Percentiles rank a stretch among this genome's conserved stretches.
Conservation (phyloP, 768 basidiomycete genomes). For the Solioccasus polychromus region DNA sequence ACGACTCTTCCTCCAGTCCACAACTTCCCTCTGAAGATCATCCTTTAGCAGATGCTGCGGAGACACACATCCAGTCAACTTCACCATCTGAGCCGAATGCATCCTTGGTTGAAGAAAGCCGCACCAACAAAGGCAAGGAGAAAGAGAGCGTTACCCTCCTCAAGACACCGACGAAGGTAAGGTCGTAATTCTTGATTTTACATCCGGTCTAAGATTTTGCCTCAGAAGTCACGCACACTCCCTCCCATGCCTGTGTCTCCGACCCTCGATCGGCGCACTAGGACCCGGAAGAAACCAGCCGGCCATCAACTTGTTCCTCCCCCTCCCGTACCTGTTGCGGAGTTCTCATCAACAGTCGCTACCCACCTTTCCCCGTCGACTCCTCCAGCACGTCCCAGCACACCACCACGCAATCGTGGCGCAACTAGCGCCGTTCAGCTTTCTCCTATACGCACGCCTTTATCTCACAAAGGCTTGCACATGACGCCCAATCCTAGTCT, state of each 20-base stretch:
- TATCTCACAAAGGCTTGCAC: slow-evolving; percentile 65
- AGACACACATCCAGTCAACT: slow-evolving; percentile 16
- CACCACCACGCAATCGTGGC: slow-evolving; percentile 34
- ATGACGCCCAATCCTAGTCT: slow-evolving; percentile 68
- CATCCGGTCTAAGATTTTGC: slow-evolving; percentile 1
- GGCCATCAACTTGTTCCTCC: slow-evolving; percentile 16
- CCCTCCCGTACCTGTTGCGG: slow-evolving; percentile 25
- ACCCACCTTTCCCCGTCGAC: slow-evolving; percentile 23
- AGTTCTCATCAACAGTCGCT: slow-evolving; percentile 16
- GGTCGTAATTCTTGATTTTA: not conserved
- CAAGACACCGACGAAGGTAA: slow-evolving; percentile 30
- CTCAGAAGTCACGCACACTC: slow-evolving; percentile 36
- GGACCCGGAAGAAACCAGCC: slow-evolving; percentile 19
- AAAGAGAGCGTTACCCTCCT: slow-evolving; percentile 15
- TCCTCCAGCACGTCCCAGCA: slow-evolving; percentile 39
- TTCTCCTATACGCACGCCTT: slow-evolving; percentile 61
- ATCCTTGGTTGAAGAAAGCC: slow-evolving; percentile 7
- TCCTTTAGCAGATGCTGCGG: slow-evolving; percentile 12
- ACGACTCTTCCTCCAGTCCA: slow-evolving; percentile 71
- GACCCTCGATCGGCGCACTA: slow-evolving; percentile 37
- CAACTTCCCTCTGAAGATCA: slow-evolving; percentile 35
- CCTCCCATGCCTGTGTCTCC: slow-evolving; percentile 48
- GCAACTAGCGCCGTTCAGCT: slow-evolving; percentile 37
- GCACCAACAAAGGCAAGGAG: slow-evolving; percentile 13
- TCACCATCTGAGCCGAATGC: slow-evolving; percentile 14